Percentiles rank a stretch among this genome's conserved stretches.
Evolutionary conservation across 306 rosid genomes (phyloP).

Genomic region (Dalbergia cochinchinensis): DNA sequence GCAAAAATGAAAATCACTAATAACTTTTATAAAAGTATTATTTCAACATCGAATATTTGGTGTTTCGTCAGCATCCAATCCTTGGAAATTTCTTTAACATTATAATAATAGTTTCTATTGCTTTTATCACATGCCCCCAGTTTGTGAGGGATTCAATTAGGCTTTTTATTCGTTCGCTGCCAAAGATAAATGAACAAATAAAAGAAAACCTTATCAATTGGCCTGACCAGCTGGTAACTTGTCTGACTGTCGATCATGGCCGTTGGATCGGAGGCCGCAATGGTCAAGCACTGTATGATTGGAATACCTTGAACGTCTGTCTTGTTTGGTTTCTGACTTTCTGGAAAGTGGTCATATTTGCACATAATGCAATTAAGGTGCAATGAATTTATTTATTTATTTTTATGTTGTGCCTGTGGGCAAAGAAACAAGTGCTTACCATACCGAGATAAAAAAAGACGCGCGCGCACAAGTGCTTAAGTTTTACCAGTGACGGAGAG

Average conservation of each 20-base stretch:
- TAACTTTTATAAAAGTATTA: too few relatives aligned
- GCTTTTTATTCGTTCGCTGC: conserved; percentile 8
- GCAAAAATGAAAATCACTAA: too few relatives aligned
- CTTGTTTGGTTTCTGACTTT: conserved; percentile 6
- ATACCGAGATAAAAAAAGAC: neutral
- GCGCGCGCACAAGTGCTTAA: too few relatives aligned
- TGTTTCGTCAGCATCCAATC: conserved; percentile 19
- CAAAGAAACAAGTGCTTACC: neutral
- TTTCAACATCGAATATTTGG: too few relatives aligned
- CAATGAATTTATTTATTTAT: conserved; percentile 25
- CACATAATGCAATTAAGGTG: neutral
- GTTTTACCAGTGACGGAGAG: too few relatives aligned
- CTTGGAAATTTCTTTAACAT: neutral
- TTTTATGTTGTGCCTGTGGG: neutral
- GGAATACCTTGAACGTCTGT: neutral
- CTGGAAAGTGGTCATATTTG: neutral
- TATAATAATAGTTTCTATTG: neutral
- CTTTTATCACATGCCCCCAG: conserved; percentile 41
- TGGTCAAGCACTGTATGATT: neutral
- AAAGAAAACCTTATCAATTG: neutral
- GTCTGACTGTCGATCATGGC: conserved; percentile 26
- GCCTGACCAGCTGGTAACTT: conserved; percentile 8
- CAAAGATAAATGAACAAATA: neutral
- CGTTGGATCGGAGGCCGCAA: conserved; percentile 34
- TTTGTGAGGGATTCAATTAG: conserved; percentile 32